Evolutionary conservation across 1,284 basidiomycete genomes (phyloP), one percentile per base, ranked within the genome.

Genomic region (Puccinia coronata): DNA sequence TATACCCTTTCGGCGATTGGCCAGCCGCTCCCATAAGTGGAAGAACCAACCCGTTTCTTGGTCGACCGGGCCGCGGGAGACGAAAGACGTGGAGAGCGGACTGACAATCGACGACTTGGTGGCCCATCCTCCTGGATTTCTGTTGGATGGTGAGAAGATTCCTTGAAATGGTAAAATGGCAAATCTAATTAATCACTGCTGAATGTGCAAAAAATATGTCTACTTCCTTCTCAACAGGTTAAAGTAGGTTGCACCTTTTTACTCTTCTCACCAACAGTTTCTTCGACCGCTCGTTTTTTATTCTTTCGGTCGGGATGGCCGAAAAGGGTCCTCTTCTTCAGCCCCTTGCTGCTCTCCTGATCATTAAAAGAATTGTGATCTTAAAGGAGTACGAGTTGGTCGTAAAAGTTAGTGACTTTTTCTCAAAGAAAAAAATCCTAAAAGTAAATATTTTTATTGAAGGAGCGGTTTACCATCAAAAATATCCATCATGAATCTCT

Each of bases 251-350:
- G 55, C 55, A 67, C 63, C 63, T 67, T 41, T 47, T 41, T 12
- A n/a, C 23, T 16, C 39, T 23, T 25, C 11, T 47, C 41, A 9
- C 63, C 11, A 41, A 9, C 23, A 43, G 14, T 41, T 28, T 67
- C 63, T 67, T 41, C 63, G 36, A n/a, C 28, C 31, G n/a, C n/a
- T n/a, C 41, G 63, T 28, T 25, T 67, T 47, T 67, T 67, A 67
- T 31, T 41, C 18, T 67, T 67, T 67, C 63, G 18, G 3, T 41
- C 41, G 23, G 39, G 34, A 39, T 67, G 28, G 2, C 63, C 63
- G 20, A 67, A 67, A 43, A 67, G 63, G 43, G 63, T 18, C 36
- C 63, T 67, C 39, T 67, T 67, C 43, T 39, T 23, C 39, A 23
- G 23, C 4, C 63, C 63, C 41, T 67, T 67, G 23, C 4, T 47